Evolutionary conservation across 2,329 filamentous ascomycete species (phyloP), one percentile per base, ranked within the genome.

Genomic region (Aspergillus felis): DNA sequence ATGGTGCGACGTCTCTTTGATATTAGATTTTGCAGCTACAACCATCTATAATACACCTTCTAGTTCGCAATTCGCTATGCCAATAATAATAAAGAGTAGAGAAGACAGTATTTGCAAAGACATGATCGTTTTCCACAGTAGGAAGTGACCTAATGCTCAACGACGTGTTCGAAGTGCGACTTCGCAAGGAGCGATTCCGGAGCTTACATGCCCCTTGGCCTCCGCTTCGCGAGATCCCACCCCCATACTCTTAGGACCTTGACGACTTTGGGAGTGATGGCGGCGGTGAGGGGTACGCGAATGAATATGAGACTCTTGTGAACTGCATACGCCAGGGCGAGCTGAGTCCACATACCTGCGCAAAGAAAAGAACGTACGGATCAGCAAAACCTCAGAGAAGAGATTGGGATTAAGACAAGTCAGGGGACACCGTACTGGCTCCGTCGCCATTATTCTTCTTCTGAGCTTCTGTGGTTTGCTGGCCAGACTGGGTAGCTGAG

Each of bases 251-350:
- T 82, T 28, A 99, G 79, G 12, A 87, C 84, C 76, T 91, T 95
- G 68, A 97, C 94, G n/a, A 97, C 87, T 76, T 95, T 97, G 1
- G 94, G 94, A 8, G 91, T 92, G 35, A 97, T 82, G 2, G 92
- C 93, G 12, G 91, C 92, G 1, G 94, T 94, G 62, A 97, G 78
- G 8, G 94, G 94, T 9, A 99, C 91, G n/a, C 94, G 86, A 64
- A 97, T 75, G 75, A 99, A 96, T 68, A 99, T 97, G 74, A 97
- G 91, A 66, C 90, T 95, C 79, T 99, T 99, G 81, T 99, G 94
- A 57, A 99, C 91, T 28, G 93, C 93, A 71, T 99, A 99, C 12
- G 94, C 94, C 51, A 99, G 83, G 17, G 91, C 92, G 29, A 99
- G 80, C 71, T 97, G 92, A 8, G 94, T 97, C 84, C 85, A 88